phyloP scores from a whole-genome alignment of 1,284 basidiomycete genomes.

The Cutaneotrichosporon cutaneum region DNA sequence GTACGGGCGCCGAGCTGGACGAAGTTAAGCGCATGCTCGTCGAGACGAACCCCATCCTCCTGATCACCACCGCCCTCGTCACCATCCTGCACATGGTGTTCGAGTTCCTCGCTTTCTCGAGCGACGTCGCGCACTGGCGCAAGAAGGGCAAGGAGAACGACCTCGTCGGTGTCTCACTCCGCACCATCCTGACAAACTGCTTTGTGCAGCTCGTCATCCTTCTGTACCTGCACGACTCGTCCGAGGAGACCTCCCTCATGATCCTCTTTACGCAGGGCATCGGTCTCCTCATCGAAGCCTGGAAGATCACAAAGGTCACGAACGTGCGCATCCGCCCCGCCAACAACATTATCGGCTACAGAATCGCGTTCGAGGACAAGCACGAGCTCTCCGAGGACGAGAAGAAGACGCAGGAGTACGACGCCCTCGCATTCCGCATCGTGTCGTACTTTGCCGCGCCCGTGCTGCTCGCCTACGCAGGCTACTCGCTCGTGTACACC shows the following conservation, averaged over 20 bases:
- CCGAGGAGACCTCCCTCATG: constrained; percentile 92
- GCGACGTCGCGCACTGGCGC: constrained; percentile 91
- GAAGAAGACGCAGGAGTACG: constrained; percentile 94
- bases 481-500: constrained; percentile 64
- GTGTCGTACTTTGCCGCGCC: constrained; percentile 86
- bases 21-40: constrained; percentile 89
- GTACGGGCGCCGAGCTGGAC: constrained; percentile 71
- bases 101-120: constrained; percentile 92
- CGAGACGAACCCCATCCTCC: constrained; percentile 91
- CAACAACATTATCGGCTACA: constrained; percentile 72
- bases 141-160: constrained; percentile 79
- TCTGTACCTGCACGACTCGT: constrained; percentile 91
- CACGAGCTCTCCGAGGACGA: constrained; percentile 91
- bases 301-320: constrained; percentile 82
- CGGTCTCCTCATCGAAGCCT: constrained; percentile 87
- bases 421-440: constrained; percentile 57
- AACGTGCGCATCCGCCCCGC: constrained; percentile 69
- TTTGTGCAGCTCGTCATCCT: constrained; percentile 85
- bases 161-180: constrained; percentile 58
- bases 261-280: constrained; percentile 84
- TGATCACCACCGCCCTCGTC: constrained; percentile 70
- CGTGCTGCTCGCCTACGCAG: constrained; percentile 75
- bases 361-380: constrained; percentile 81
- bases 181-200: constrained; percentile 86
- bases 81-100: constrained; percentile 84